Evolutionary conservation across 768 basidiomycete species (phyloP).

Genomic region (Hortiboletus flavorubellus): DNA sequence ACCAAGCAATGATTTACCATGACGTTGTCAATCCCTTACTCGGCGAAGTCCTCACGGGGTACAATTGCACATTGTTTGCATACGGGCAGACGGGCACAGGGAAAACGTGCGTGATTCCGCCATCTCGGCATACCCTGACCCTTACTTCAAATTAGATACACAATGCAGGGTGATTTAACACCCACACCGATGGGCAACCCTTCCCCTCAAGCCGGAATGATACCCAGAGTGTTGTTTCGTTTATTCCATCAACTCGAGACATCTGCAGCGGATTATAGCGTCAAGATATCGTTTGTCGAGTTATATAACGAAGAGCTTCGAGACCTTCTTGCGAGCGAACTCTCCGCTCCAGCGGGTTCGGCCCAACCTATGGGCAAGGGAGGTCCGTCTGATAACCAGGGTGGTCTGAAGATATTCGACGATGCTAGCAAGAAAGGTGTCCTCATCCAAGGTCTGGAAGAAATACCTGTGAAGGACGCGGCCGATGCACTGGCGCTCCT

Average conservation of each 20-base stretch:
- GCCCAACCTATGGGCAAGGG: conserved; percentile 77
- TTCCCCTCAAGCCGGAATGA: conserved; percentile 88
- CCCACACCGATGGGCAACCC: conserved; percentile 86
- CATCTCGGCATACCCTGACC: not conserved
- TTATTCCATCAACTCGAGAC: conserved; percentile 87
- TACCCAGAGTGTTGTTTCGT: conserved; percentile 88
- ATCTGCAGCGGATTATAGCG: conserved; percentile 76
- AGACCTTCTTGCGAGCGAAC: conserved; percentile 83
- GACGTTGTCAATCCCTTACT: conserved; percentile 93
- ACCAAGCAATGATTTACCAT: conserved; percentile 90
- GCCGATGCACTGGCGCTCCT: conserved; percentile 80
- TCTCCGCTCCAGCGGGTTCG: conserved; percentile 61
- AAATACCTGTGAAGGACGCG: conserved; percentile 77
- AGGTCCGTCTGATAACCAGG: conserved; percentile 47
- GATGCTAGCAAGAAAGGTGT: conserved; percentile 86
- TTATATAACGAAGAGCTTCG: conserved; percentile 98
- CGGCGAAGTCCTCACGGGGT: conserved; percentile 90
- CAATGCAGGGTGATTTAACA: conserved; percentile 94
- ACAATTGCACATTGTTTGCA: conserved; percentile 96
- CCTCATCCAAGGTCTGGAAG: conserved; percentile 93
- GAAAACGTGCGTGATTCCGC: conserved; percentile 72
- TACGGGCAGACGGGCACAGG: conserved; percentile 99
- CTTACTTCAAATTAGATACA: conserved; percentile 56
- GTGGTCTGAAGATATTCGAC: conserved; percentile 87
- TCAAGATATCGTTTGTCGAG: conserved; percentile 92